These are phyloP conservation scores for Lepidium didymum DNA, from an alignment of 345 rosid species.

Conservation along the genomic window DNA sequence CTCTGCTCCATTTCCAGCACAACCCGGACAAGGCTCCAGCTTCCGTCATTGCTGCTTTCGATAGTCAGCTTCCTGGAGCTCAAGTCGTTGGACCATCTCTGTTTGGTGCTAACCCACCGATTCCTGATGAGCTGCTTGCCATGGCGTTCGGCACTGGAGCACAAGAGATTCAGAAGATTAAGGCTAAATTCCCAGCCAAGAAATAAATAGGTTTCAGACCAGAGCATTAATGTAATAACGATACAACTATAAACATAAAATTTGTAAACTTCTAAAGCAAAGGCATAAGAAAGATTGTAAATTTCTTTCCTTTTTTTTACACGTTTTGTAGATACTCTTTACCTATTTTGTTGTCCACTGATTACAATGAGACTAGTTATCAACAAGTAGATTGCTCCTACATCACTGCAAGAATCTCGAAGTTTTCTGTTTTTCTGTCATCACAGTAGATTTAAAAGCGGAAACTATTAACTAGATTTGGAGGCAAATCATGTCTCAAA, in stretches of 20 bases:
- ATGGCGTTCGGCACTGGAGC: constrained; percentile 39
- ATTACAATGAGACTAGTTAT: constrained; percentile 1
- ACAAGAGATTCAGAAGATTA: constrained; percentile 36
- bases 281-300: constrained; percentile 11
- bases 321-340: constrained; percentile 8
- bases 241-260: background rate
- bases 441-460: background rate
- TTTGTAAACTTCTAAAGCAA: constrained; percentile 1
- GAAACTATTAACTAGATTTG: background rate
- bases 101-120: constrained; percentile 40
- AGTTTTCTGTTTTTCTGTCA: background rate
- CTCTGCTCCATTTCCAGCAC: constrained; percentile 53
- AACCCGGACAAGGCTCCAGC: constrained; percentile 36
- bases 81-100: constrained; percentile 36
- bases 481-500: background rate
- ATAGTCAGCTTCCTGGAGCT: constrained; percentile 56
- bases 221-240: background rate
- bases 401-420: background rate
- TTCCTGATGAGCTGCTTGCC: constrained; percentile 43
- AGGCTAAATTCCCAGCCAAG: constrained; percentile 42
- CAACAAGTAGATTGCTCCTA: background rate
- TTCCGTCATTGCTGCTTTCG: constrained; percentile 44
- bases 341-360: background rate
- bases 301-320: background rate
- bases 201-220: constrained; percentile 19